A percentile compares a stretch with the other conserved stretches of the same genome.
phyloP scores from a whole-genome alignment of 129 eudicot species.

The Calendula officinalis region DNA sequence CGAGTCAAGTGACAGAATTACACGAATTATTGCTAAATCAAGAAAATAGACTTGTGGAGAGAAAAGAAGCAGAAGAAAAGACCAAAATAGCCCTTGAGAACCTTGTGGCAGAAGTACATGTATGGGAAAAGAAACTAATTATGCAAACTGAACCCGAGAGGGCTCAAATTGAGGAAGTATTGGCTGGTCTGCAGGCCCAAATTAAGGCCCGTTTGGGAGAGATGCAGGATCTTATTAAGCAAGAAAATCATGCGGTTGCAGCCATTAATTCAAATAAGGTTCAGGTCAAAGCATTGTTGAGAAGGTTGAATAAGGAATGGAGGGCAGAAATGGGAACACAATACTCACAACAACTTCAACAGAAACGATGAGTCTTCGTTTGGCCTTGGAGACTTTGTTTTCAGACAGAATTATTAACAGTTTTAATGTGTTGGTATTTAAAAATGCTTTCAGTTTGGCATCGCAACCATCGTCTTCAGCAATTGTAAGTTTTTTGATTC shows the following conservation, averaged over 20 bases:
- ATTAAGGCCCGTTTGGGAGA: not conserved
- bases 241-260: not conserved
- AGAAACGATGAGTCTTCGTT: not conserved
- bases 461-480: constrained; percentile 1
- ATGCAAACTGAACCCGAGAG: not conserved
- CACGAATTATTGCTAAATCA: not conserved
- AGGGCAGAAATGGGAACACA: not conserved
- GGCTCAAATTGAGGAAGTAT: not conserved
- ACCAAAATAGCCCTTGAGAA: not conserved
- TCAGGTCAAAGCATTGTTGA: not conserved
- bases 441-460: not conserved
- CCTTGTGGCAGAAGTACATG: not conserved
- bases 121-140: not conserved
- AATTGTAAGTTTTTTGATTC: not conserved
- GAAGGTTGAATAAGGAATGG: not conserved
- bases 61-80: not conserved
- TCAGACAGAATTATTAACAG: too few species aligned
- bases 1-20: not conserved
- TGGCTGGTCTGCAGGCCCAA: not conserved
- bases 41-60: not conserved
- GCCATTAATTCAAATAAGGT: not conserved
- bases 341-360: not conserved
- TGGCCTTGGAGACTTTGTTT: not conserved
- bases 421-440: not conserved
- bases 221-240: not conserved